Conservation (phyloP, 805 yeast genomes). For the Ogataea corticis region DNA sequence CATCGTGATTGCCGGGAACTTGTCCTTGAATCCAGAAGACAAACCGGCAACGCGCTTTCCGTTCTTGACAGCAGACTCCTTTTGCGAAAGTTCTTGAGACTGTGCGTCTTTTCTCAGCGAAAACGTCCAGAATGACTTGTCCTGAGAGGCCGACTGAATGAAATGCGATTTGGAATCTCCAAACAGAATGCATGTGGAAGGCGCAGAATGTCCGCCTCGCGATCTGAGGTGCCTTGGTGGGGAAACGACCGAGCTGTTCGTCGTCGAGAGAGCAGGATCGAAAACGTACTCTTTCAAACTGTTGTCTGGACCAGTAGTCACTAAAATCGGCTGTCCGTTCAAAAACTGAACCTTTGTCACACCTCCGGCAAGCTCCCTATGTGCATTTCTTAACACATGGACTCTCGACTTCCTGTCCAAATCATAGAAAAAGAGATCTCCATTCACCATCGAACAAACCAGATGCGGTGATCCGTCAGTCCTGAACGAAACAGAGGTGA, state of each 20-base stretch:
- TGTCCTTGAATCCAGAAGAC: slow-evolving; percentile 54
- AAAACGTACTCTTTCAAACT: slow-evolving; percentile 86
- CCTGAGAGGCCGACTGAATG: slow-evolving; percentile 82
- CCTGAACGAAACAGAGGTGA: slow-evolving; percentile 76
- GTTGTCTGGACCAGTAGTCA: slow-evolving; percentile 91
- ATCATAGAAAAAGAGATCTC: slow-evolving; percentile 87
- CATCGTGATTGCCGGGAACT: slow-evolving; percentile 72
- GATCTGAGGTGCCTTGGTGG: slow-evolving; percentile 92
- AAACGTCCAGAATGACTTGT: slow-evolving; percentile 85
- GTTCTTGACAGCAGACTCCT: slow-evolving; percentile 44
- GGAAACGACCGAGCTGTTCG: slow-evolving; percentile 64
- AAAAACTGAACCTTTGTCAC: slow-evolving; percentile 71
- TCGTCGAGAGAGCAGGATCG: slow-evolving; percentile 80
- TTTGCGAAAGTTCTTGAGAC: slow-evolving; percentile 88
- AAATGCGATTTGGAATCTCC: slow-evolving; percentile 78
- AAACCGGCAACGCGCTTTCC: slow-evolving; percentile 58
- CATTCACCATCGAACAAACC: slow-evolving; percentile 74
- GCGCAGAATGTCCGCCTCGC: slow-evolving; percentile 96
- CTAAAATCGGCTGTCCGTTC: slow-evolving; percentile 88
- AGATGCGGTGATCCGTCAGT: slow-evolving; percentile 87
- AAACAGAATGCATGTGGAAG: slow-evolving; percentile 75
- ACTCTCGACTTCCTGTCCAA: slow-evolving; percentile 69
- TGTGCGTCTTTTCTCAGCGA: slow-evolving; percentile 95
- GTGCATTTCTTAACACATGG: slow-evolving; percentile 73
- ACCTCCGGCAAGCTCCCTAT: slow-evolving; percentile 74